Conservation (phyloP, 2,329 filamentous ascomycete species). For the Botrytis tulipae region DNA sequence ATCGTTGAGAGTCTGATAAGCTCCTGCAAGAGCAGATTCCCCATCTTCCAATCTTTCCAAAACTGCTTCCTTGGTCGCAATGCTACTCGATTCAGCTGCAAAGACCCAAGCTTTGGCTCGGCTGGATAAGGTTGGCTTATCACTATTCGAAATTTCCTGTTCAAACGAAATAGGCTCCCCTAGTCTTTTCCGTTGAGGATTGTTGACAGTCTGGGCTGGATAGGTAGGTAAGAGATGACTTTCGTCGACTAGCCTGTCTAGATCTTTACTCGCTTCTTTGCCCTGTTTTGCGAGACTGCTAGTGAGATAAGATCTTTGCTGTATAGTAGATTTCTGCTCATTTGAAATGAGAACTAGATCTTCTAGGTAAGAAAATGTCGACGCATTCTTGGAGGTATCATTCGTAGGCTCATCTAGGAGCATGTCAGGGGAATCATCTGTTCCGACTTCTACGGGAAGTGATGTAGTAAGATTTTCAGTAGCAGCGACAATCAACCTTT, state of each 20-base stretch:
- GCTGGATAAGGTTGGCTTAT: conserved; percentile 43
- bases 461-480: conserved; percentile 21
- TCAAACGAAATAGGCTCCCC: conserved; percentile 45
- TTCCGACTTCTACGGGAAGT: conserved; percentile 3
- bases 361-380: conserved; percentile 55
- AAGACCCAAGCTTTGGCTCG: conserved; percentile 57
- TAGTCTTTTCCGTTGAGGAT: conserved; percentile 25
- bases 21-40: conserved; percentile 53
- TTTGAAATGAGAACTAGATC: conserved; percentile 52
- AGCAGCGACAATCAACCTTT: conserved; percentile 44
- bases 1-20: conserved; percentile 50
- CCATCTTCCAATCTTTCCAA: conserved; percentile 60
- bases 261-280: conserved; percentile 49
- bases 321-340: conserved; percentile 56
- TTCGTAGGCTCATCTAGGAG: conserved; percentile 7
- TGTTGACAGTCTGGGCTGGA: conserved; percentile 42
- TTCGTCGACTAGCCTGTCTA: conserved; percentile 58
- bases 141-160: conserved; percentile 44
- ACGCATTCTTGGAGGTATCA: conserved; percentile 27
- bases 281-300: conserved; percentile 50
- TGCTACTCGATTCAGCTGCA: conserved; percentile 59
- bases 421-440: conserved; percentile 1
- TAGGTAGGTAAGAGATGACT: conserved; percentile 59
- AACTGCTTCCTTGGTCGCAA: conserved; percentile 56
- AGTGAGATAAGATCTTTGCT: conserved; percentile 58